Base-by-base conservation (phyloP, 192 early-diverging fungal species). In the Coemansia aciculifera region DNA sequence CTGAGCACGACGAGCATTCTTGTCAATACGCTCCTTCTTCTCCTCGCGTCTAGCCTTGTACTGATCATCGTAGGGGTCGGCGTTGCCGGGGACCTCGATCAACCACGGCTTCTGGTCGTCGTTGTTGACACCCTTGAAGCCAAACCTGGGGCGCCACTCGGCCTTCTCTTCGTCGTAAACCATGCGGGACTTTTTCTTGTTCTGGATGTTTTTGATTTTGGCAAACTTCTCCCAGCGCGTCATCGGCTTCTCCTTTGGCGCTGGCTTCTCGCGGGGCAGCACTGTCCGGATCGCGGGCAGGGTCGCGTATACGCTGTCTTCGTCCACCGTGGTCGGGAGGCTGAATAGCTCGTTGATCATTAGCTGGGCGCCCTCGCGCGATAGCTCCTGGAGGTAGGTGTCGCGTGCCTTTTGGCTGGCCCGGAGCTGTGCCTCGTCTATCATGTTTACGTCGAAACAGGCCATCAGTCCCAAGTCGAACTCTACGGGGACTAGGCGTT, bases 161-260 rank as follows among this genome's bases (percentile, higher is more conserved):
- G 89, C 90, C 64, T 74, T 72, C 5, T 74, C 85, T 56, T 97
- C 95, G 74, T 99, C 94, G 77, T 75, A 96, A 63, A 88, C 89
- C 87, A 92, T 90, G 37, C 90, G 84, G 31, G 83, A 86, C 73
- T 91, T 92, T 81, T 97, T 97, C 69, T 74, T 78, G 56, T 91
- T 91, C 76, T 90, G 86, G 78, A 99, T 98, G 15, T 95, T 95
- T 84, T 99, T 99, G 76, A 85, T 83, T 73, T 93, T 91, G 59
- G 98, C 98, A 83, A 99, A 99, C 87, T 92, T 93, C 81, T 99
- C 96, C 98, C 98, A 99, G 67, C 95, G 90, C 11, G 98, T 99
- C 83, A 88, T 75, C 12, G 91, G 86, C 75, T 94, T 94, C 36
- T 87, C 89, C 81, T 94, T 93, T 38, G 98, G 98, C 21, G 96